Evolutionary conservation across 352 stramenopile species (phyloP).

Genomic region (Globisporangium nunn): DNA sequence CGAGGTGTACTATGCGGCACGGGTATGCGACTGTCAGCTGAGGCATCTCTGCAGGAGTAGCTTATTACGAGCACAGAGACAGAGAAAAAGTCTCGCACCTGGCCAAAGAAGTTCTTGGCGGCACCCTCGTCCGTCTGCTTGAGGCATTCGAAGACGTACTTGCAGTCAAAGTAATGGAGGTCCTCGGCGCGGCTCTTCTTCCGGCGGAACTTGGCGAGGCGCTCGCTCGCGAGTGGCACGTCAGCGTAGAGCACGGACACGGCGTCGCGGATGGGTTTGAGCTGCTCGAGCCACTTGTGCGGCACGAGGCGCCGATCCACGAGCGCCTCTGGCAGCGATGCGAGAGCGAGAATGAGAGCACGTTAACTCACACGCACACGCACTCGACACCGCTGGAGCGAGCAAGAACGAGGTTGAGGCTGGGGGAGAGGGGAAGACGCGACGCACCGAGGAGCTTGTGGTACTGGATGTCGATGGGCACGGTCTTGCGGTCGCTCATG

Average conservation of each 20-base stretch:
- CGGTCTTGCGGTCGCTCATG: constrained; percentile 54
- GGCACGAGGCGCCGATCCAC: constrained; percentile 68
- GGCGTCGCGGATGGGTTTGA: constrained; percentile 51
- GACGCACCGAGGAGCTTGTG: constrained; percentile 64
- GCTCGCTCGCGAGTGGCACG: constrained; percentile 37
- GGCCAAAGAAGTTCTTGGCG: constrained; percentile 72
- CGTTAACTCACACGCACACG: no score
- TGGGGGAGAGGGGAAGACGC: no score
- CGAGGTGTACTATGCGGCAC: constrained; percentile 57
- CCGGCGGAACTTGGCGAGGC: constrained; percentile 33
- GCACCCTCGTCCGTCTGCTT: constrained; percentile 50
- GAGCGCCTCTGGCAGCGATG: constrained; percentile 36
- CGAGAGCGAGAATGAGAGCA: neutral
- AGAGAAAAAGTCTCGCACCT: constrained; percentile 20
- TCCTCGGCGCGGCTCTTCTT: constrained; percentile 50
- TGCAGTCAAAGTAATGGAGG: constrained; percentile 76
- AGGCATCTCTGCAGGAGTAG: neutral
- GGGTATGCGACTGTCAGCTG: neutral
- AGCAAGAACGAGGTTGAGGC: no score
- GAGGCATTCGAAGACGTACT: constrained; percentile 49
- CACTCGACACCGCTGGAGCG: no score
- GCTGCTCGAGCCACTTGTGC: constrained; percentile 63
- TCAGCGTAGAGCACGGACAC: constrained; percentile 45
- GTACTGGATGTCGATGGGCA: constrained; percentile 78
- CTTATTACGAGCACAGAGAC: neutral